phyloP scores from a whole-genome alignment of 202 grass and related monocot genomes.

The Alloteropsis angusta region DNA sequence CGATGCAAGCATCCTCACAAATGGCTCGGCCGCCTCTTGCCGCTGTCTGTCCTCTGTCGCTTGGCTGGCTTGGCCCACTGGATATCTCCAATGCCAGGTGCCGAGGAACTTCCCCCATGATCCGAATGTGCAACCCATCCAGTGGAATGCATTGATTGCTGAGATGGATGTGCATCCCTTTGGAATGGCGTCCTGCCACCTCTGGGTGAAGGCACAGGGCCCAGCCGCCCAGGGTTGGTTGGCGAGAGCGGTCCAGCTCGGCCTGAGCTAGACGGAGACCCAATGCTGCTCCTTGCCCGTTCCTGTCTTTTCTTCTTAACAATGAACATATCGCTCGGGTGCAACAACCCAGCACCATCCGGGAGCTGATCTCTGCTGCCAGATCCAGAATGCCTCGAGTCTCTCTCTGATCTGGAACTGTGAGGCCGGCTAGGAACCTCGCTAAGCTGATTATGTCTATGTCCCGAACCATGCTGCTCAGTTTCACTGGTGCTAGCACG shows the following conservation, averaged over 20 bases:
- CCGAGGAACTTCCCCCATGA: constrained; percentile 20
- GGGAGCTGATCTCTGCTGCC: constrained; percentile 37
- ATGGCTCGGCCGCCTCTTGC: constrained; percentile 84
- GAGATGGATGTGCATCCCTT: constrained; percentile 50
- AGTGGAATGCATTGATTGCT: constrained; percentile 35
- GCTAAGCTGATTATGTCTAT: constrained; percentile 14
- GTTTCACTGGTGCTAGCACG: constrained; percentile 28
- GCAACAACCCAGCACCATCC: constrained; percentile 38
- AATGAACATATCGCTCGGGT: constrained; percentile 81
- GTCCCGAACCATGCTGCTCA: constrained; percentile 28
- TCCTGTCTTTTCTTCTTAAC: constrained; percentile 95
- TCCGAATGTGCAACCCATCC: constrained; percentile 43
- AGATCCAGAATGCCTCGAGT: constrained; percentile 26
- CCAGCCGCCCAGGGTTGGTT: constrained; percentile 39
- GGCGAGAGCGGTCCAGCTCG: constrained; percentile 49
- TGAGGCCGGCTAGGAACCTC: constrained; percentile 26
- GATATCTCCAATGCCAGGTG: constrained; percentile 60
- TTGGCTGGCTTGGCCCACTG: constrained; percentile 93
- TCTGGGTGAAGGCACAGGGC: constrained; percentile 40
- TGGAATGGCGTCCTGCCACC: constrained; percentile 43
- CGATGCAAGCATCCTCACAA: constrained; percentile 35
- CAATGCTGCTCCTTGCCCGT: constrained; percentile 40
- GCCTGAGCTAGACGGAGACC: constrained; percentile 60
- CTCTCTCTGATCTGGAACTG: constrained; percentile 38
- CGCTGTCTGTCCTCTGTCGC: constrained; percentile 67